Base-by-base conservation (phyloP, 2,329 filamentous ascomycete genomes). In the Botryotinia calthae region DNA sequence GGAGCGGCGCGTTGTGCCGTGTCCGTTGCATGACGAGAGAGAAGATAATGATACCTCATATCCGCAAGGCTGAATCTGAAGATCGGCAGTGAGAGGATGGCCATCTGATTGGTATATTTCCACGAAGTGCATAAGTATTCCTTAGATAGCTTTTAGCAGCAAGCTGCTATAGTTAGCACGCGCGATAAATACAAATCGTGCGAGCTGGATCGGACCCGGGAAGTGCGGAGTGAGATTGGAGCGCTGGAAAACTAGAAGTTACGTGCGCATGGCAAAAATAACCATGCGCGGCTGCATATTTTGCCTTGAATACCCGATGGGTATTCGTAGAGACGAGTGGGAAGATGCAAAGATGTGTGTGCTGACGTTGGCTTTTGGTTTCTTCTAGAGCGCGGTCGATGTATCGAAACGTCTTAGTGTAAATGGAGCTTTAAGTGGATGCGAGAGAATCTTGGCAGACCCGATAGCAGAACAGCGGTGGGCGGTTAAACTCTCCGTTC, bases 11-110 rank as follows among this genome's bases (percentile, higher is more conserved):
- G n/a, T 31, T 42, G 48, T 68, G 48, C 37, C 48, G 20, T 56
- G 14, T 31, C 54, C n/a, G 10, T 10, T 42, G 64, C n/a, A 54
- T 42, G 51, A 9, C 5, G 16, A 42, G 25, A 67, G 37, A 18
- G 8, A 18, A 18, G 31, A 54, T 16, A 37, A 66, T 25, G 25
- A 54, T 56, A 37, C 5, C n/a, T 9, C 42, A 56, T 68, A 56
- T 44, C 65, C 22, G n/a, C 65, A 68, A 68, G 65, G 65, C 65
- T 68, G 65, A 56, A 12, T 25, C 8, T 31, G 25, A 42, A 12
- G 18, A 44, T 56, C 48, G n/a, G 48, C 65, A 16, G n/a, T 56
- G 51, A 10, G 18, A 68, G 20, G 64, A 42, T 20, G 34, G 28
- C 28, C 3, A 42, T 56, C 14, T 44, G 48, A 56, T 68, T 56